Percentiles rank a stretch among this genome's conserved stretches.
Conservation (phyloP, 1,284 basidiomycete species). For the Uromyces viciae-fabae region DNA sequence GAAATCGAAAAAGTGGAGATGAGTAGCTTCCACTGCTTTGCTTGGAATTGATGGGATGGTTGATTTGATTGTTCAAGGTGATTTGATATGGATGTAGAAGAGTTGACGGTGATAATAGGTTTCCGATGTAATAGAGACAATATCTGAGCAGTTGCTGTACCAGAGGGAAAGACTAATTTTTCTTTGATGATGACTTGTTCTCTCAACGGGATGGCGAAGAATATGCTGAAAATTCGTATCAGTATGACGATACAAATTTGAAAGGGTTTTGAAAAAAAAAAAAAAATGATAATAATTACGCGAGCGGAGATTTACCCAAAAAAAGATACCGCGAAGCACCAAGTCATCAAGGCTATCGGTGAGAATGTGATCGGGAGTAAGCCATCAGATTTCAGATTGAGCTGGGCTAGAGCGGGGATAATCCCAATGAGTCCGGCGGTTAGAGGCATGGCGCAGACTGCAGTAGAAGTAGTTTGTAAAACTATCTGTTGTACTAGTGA, state of each 20-base stretch:
- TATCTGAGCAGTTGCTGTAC: constrained; percentile 89
- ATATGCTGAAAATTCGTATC: constrained; percentile 69
- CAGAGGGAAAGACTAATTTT: constrained; percentile 85
- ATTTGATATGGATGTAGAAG: background rate
- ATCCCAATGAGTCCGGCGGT: constrained; percentile 94
- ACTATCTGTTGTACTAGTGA: constrained; percentile 64
- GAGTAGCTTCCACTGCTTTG: constrained; percentile 16
- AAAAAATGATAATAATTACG: background rate
- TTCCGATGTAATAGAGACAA: constrained; percentile 82
- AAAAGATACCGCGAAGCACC: constrained; percentile 84
- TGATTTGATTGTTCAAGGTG: background rate
- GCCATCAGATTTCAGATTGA: constrained; percentile 72
- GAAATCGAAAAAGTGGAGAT: constrained; percentile 30
- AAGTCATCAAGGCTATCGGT: constrained; percentile 69
- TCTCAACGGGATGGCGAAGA: constrained; percentile 84
- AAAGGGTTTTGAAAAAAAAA: background rate
- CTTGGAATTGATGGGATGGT: constrained; percentile 6
- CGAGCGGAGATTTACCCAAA: constrained; percentile 65
- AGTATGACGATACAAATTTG: background rate
- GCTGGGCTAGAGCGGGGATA: constrained; percentile 77
- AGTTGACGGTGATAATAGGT: constrained; percentile 54
- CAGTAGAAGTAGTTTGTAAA: constrained; percentile 89
- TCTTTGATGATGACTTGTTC: constrained; percentile 95
- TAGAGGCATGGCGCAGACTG: constrained; percentile 75
- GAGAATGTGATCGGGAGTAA: constrained; percentile 69